Base-by-base conservation (phyloP, 805 yeast species). In the Priceomyces carsonii region DNA sequence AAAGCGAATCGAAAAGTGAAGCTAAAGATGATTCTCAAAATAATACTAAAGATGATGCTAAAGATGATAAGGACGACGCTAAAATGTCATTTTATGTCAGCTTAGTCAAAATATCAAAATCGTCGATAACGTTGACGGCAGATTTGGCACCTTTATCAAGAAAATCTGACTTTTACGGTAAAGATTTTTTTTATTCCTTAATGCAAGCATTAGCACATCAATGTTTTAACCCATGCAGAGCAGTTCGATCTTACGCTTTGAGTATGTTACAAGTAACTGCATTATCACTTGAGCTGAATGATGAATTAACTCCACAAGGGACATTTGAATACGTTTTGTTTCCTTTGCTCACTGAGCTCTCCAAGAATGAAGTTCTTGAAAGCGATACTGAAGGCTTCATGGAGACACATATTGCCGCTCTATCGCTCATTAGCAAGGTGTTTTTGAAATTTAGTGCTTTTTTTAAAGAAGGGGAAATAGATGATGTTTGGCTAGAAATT, bases 121-220 rank as follows among this genome's bases (percentile, higher is more conserved):
- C 69, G 43, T 81, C 90, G 1, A 76, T 85, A 30, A 60, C 72
- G 12, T 66, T 83, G 40, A 85, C 95, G 0, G 55, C 78, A 6
- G 70, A 70, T 3, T 58, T 85, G 35, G 44, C 76, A 18, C 55
- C 61, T 4, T 45, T 69, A 17, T 50, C 70, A 10, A 53, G 54
- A 7, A 43, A 56, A 5, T 47, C 54, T 9, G 53, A 56, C 3
- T 69, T 71, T 40, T 49, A 60, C n/a, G 60, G 57, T 4, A 52
- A 59, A 33, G 63, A 59, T 32, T 35, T 63, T 14, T 66, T 78
- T 47, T 75, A 73, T 44, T 83, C 95, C 1, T 66, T 86, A 41
- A 69, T 85, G 18, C 91, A 87, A 53, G 95, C 95, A 0, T 68
- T 89, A 35, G 88, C 93, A 0, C 91, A 85, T 50, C 96, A 90